Conservation (phyloP, 371 early-diverging fungal genomes). For the Massospora cicadina region DNA sequence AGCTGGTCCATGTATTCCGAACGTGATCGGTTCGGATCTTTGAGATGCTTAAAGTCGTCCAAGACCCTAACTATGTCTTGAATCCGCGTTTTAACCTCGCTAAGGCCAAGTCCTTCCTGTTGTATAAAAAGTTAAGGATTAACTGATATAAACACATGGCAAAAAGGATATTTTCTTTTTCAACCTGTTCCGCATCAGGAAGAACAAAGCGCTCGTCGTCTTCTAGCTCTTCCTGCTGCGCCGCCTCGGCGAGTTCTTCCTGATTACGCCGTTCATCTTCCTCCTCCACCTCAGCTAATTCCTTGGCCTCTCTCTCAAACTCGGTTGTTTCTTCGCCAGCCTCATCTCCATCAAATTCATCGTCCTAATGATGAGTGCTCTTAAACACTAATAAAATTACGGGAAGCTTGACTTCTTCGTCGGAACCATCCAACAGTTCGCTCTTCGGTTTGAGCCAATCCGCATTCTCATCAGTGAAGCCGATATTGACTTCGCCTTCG, state of each 20-base stretch:
- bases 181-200: conserved; percentile 51
- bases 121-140: no score
- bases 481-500: not conserved
- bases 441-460: conserved; percentile 16
- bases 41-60: conserved; percentile 64
- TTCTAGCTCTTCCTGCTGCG: conserved; percentile 18
- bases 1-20: conserved; percentile 73
- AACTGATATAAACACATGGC: no score
- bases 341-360: conserved; percentile 18
- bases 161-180: conserved; percentile 31
- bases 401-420: not conserved
- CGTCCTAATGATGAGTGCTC: conserved; percentile 13
- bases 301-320: conserved; percentile 29
- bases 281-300: conserved; percentile 35
- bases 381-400: not conserved
- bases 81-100: conserved; percentile 62
- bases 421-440: conserved; percentile 16
- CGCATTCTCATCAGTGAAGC: conserved; percentile 15
- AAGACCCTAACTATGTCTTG: conserved; percentile 74
- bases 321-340: conserved; percentile 17
- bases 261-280: conserved; percentile 53
- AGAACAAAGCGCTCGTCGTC: conserved; percentile 52
- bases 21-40: conserved; percentile 58
- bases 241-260: conserved; percentile 14
- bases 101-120: conserved; percentile 32